A percentile compares a stretch with the other conserved stretches of the same genome.
Conservation (phyloP, 2,329 filamentous ascomycete genomes). For the Pleoardoris graminearum region DNA sequence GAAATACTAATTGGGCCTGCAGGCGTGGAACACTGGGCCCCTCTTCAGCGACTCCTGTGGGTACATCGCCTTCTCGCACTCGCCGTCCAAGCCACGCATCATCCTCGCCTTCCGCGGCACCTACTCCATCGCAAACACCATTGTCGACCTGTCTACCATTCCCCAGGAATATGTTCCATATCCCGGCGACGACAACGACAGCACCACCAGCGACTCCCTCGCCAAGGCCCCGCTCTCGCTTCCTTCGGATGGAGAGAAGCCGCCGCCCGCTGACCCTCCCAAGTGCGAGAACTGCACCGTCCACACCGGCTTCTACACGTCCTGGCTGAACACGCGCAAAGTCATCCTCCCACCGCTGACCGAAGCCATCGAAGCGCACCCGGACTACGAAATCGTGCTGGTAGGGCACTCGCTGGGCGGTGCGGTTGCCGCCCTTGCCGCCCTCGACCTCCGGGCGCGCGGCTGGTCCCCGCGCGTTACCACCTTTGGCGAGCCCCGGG, state of each 20-base stretch:
- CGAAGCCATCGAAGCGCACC: constrained; percentile 62
- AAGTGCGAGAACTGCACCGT: constrained; percentile 87
- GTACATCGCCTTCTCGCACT: constrained; percentile 86
- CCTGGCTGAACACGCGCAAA: constrained; percentile 76
- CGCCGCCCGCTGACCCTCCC: constrained; percentile 45
- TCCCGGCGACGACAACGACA: constrained; percentile 57
- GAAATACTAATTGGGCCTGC: constrained; percentile 10
- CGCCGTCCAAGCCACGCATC: constrained; percentile 63
- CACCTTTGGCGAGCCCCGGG: constrained; percentile 85
- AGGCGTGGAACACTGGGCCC: constrained; percentile 87
- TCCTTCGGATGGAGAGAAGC: too few species aligned
- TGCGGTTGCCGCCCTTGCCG: constrained; percentile 85
- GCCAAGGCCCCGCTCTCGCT: too few species aligned
- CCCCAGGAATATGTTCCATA: constrained; percentile 93
- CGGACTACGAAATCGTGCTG: constrained; percentile 73
- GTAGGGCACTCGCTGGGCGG: constrained; percentile 92
- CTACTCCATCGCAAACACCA: constrained; percentile 89
- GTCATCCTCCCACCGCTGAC: constrained; percentile 70
- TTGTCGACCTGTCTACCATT: constrained; percentile 85
- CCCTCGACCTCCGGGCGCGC: constrained; percentile 75
- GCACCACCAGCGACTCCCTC: constrained; percentile 38
- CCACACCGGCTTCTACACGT: constrained; percentile 84
- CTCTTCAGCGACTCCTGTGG: constrained; percentile 89
- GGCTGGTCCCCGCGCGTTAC: constrained; percentile 79
- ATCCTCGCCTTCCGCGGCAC: constrained; percentile 91